phyloP scores from a whole-genome alignment of 192 early-diverging fungal genomes.

The Glomus cerebriforme region DNA sequence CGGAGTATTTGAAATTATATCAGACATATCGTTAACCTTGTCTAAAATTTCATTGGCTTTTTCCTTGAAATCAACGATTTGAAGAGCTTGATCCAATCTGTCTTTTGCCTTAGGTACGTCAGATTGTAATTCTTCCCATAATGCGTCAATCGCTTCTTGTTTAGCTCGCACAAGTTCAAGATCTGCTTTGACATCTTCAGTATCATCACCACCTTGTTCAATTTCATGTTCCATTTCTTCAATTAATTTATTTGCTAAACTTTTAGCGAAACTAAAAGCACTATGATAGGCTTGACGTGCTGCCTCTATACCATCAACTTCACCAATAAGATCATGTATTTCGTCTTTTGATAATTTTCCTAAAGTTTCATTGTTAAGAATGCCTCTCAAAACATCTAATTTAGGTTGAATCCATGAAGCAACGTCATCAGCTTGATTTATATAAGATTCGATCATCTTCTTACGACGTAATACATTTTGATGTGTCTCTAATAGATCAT shows the following conservation, averaged over 20 bases:
- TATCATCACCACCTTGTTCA: background rate
- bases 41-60: conserved; percentile 10
- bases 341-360: conserved; percentile 14
- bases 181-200: conserved; percentile 15
- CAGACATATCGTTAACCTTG: conserved; percentile 14
- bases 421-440: conserved; percentile 19
- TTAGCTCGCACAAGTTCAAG: background rate
- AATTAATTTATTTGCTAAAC: conserved; percentile 6
- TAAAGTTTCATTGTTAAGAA: conserved; percentile 21
- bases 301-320: conserved; percentile 29
- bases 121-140: conserved; percentile 17
- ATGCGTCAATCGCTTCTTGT: conserved; percentile 18
- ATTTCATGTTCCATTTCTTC: conserved; percentile 25
- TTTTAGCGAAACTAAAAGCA: conserved; percentile 18
- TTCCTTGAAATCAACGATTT: conserved; percentile 29
- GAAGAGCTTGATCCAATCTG: conserved; percentile 26
- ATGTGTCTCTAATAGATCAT: conserved; percentile 10
- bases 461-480: conserved; percentile 29
- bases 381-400: conserved; percentile 4
- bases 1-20: background rate
- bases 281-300: conserved; percentile 18
- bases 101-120: conserved; percentile 11
- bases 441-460: conserved; percentile 28
- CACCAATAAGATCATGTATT: conserved; percentile 20
- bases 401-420: conserved; percentile 21